These are phyloP conservation scores for Metschnikowia henanensis DNA, from an alignment of 805 yeast genomes.

Conservation along the genomic window DNA sequence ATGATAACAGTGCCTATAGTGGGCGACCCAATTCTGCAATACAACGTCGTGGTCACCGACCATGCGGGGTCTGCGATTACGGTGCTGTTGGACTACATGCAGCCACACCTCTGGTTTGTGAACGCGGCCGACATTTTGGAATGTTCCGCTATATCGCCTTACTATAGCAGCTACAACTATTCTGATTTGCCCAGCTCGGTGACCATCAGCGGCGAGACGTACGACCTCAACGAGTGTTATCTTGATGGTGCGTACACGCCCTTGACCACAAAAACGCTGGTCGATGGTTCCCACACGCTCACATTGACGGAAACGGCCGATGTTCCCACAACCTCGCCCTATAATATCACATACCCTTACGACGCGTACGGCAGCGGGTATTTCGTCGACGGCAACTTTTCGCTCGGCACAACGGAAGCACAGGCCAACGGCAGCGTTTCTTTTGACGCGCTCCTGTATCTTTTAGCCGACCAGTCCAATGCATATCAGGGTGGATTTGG, in stretches of 20 bases:
- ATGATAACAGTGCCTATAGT: slow-evolving; percentile 14
- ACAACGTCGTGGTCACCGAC: slow-evolving; percentile 17
- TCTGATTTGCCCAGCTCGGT: slow-evolving; percentile 11
- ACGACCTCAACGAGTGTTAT: slow-evolving; percentile 28
- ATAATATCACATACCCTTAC: slow-evolving; percentile 30
- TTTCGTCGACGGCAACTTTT: slow-evolving; percentile 25
- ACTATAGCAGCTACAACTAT: not conserved
- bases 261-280: slow-evolving; percentile 12
- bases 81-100: slow-evolving; percentile 33
- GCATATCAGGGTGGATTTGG: slow-evolving; percentile 37
- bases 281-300: slow-evolving; percentile 1
- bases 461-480: slow-evolving; percentile 25
- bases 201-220: slow-evolving; percentile 23
- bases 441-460: slow-evolving; percentile 27
- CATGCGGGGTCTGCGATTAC: slow-evolving; percentile 17
- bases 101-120: slow-evolving; percentile 41
- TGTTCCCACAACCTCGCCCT: slow-evolving; percentile 17
- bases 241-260: slow-evolving; percentile 26
- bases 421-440: slow-evolving; percentile 10
- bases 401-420: slow-evolving; percentile 8
- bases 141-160: slow-evolving; percentile 23
- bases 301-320: slow-evolving; percentile 12
- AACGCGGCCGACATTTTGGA: slow-evolving; percentile 24
- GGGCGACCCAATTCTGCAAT: slow-evolving; percentile 19
- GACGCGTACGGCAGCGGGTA: slow-evolving; percentile 28